Evolutionary conservation across 805 yeast genomes (phyloP).

Genomic region (Lipomyces spencermartinsiae): DNA sequence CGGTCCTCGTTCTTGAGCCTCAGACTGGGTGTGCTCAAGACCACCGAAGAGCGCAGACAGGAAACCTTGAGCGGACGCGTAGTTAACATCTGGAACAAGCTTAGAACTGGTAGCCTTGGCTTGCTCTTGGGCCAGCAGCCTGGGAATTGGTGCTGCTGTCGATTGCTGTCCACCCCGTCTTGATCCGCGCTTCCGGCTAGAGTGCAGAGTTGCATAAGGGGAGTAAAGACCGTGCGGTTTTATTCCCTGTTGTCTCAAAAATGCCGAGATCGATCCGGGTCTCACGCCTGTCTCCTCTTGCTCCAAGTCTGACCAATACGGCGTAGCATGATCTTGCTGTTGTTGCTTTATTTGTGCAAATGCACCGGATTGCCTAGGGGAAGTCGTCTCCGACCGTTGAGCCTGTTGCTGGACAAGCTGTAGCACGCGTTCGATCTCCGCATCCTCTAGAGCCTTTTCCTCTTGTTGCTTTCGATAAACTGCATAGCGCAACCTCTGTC

Average conservation of each 20-base stretch:
- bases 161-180: conserved; percentile 20
- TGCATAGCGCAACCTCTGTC: conserved; percentile 34
- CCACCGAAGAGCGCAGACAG: conserved; percentile 31
- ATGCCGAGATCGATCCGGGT: conserved; percentile 32
- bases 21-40: background rate
- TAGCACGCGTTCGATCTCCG: conserved; percentile 25
- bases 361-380: background rate
- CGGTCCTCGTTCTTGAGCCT: conserved; percentile 10
- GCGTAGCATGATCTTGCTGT: conserved; percentile 7
- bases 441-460: conserved; percentile 32
- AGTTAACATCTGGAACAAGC: conserved; percentile 33
- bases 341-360: conserved; percentile 7
- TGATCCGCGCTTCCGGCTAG: conserved; percentile 27
- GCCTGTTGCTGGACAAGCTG: conserved; percentile 18
- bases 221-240: conserved; percentile 24
- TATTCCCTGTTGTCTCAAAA: conserved; percentile 31
- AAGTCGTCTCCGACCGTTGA: conserved; percentile 2
- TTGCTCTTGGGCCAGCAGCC: background rate
- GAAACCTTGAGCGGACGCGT: conserved; percentile 33
- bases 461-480: conserved; percentile 37
- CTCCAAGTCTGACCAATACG: conserved; percentile 19
- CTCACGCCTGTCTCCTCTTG: conserved; percentile 28
- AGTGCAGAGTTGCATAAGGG: background rate
- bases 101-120: conserved; percentile 18
- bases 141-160: background rate